Percentiles rank a stretch among this genome's conserved stretches.
phyloP scores from a whole-genome alignment of 2,329 filamentous ascomycete species.

The Aureobasidium zeae region DNA sequence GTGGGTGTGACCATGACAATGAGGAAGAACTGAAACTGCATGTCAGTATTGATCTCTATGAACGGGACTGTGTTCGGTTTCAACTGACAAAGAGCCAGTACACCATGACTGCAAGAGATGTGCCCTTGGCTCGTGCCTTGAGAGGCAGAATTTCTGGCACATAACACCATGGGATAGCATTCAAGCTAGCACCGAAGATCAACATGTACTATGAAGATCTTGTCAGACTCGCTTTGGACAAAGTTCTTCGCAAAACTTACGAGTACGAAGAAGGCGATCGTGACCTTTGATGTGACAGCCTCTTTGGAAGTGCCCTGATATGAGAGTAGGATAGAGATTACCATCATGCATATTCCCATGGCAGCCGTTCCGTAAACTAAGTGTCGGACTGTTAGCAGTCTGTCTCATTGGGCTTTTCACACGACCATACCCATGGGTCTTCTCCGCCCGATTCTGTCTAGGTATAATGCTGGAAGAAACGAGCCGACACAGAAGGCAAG shows the following conservation, averaged over 20 bases:
- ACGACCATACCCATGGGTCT: slow-evolving; percentile 20
- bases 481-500: slow-evolving; percentile 31
- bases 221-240: too few relatives aligned
- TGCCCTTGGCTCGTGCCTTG: slow-evolving; percentile 39
- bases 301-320: slow-evolving; percentile 30
- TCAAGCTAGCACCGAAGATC: slow-evolving; percentile 22
- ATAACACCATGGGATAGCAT: slow-evolving; percentile 22
- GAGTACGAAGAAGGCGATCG: slow-evolving; percentile 41
- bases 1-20: slow-evolving; percentile 32
- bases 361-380: slow-evolving; percentile 20
- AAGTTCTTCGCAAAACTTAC: slow-evolving; percentile 25
- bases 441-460: slow-evolving; percentile 31
- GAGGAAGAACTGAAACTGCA: neutral
- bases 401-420: neutral
- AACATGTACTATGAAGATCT: slow-evolving; percentile 19
- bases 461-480: slow-evolving; percentile 35
- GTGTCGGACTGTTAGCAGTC: neutral
- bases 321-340: slow-evolving; percentile 31
- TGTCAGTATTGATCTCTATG: neutral
- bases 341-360: slow-evolving; percentile 30
- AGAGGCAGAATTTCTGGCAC: slow-evolving; percentile 40
- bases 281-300: slow-evolving; percentile 34
- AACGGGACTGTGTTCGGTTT: neutral
- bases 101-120: slow-evolving; percentile 37
- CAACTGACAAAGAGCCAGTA: slow-evolving; percentile 35